Conservation (phyloP, 1,139 yeast genomes). For the Hyphopichia khmerensis region DNA sequence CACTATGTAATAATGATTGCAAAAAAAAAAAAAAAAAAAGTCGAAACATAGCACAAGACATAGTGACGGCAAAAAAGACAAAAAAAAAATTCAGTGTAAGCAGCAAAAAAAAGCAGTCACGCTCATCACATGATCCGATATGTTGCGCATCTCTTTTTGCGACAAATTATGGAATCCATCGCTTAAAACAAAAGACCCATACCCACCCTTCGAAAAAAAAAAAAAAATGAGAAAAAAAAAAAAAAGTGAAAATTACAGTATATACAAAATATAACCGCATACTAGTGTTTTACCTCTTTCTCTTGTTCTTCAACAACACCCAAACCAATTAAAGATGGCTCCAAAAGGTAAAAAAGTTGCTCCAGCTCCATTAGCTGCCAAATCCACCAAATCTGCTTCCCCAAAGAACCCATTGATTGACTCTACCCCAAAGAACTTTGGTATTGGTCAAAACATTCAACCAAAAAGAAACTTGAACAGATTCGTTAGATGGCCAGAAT, state of each 20-base stretch:
- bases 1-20: background rate
- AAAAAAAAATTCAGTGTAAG: no score
- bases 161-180: no score
- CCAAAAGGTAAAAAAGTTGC: constrained; percentile 79
- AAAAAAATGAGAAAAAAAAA: no score
- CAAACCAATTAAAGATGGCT: constrained; percentile 31
- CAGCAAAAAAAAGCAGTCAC: background rate
- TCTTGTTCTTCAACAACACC: constrained; percentile 1
- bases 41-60: no score
- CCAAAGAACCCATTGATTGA: constrained; percentile 76
- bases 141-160: background rate
- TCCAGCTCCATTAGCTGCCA: constrained; percentile 76
- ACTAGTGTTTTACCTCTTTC: background rate
- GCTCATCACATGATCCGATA: background rate
- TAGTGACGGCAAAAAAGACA: background rate
- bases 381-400: constrained; percentile 39
- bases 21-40: no score
- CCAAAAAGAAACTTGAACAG: constrained; percentile 96
- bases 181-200: background rate
- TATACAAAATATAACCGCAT: background rate
- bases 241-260: constrained; percentile 1
- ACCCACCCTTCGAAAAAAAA: background rate
- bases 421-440: constrained; percentile 89
- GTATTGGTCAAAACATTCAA: constrained; percentile 93
- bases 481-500: constrained; percentile 98